Conservation (phyloP, 208 protist species). For the Trypanosoma brucei region DNA sequence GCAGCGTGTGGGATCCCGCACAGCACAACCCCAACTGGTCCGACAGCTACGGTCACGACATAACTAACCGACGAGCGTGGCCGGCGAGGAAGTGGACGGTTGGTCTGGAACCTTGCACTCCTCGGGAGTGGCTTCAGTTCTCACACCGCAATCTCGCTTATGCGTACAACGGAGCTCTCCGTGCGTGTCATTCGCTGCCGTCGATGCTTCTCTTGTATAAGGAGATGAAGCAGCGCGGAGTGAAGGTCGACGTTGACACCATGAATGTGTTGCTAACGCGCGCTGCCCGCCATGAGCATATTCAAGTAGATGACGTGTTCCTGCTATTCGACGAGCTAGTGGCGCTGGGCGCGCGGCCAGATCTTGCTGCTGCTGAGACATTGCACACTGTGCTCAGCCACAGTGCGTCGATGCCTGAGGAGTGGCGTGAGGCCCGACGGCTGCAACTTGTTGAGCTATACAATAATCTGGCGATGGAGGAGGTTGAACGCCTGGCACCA, state of each 20-base stretch:
- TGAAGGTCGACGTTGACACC: slow-evolving; percentile 89
- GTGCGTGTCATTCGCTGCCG: slow-evolving; percentile 70
- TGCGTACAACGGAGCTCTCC: slow-evolving; percentile 87
- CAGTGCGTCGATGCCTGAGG: slow-evolving; percentile 56
- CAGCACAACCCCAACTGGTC: slow-evolving; percentile 84
- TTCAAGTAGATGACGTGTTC: slow-evolving; percentile 81
- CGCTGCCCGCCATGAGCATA: slow-evolving; percentile 76
- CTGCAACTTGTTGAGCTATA: slow-evolving; percentile 82
- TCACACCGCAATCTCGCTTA: slow-evolving; percentile 84
- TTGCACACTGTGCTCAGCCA: slow-evolving; percentile 85
- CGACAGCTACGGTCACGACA: slow-evolving; percentile 71
- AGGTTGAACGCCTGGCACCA: slow-evolving; percentile 56
- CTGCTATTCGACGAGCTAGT: slow-evolving; percentile 81
- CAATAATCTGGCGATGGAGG: slow-evolving; percentile 67
- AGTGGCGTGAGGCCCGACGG: slow-evolving; percentile 80
- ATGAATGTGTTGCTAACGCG: slow-evolving; percentile 80
- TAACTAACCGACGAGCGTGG: slow-evolving; percentile 80
- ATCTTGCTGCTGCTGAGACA: slow-evolving; percentile 73
- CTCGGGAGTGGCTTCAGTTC: slow-evolving; percentile 74
- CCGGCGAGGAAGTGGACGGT: slow-evolving; percentile 80
- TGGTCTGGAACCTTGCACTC: slow-evolving; percentile 79
- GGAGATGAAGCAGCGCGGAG: slow-evolving; percentile 87
- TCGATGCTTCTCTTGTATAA: slow-evolving; percentile 87
- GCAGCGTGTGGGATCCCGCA: slow-evolving; percentile 79
- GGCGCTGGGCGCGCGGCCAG: slow-evolving; percentile 62